Base-by-base conservation (phyloP, 495 filamentous ascomycete genomes). In the Ramalina intermedia region DNA sequence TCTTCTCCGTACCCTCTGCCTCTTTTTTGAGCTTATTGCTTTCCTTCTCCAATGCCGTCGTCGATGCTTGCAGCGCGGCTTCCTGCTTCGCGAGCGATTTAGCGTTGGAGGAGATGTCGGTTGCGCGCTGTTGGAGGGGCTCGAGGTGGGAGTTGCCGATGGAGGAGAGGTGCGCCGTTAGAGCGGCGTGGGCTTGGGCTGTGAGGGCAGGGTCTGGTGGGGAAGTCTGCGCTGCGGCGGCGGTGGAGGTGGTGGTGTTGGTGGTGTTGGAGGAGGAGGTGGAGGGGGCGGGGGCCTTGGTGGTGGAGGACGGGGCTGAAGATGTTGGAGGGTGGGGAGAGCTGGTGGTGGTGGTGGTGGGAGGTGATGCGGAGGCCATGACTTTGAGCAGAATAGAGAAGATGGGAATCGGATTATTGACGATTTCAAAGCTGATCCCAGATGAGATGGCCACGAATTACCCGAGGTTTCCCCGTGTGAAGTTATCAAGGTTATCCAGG, bases 91-190 rank as follows among this genome's bases (percentile, higher is more conserved):
- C 63, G 26, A 98, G 74, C 1, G 78, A 78, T 6, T 65, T 62
- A 2, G 78, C 69, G 68, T 95, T 96, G 18, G 63, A 58, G 63
- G 91, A 84, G 27, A 98, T 75, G 33, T 60, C 57, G 12, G 17
- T 64, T 6, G 85, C 87, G 56, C 89, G 86, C 29, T 77, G 71
- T 43, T 76, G 73, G 20, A 95, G 75, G 43, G 83, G 75, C 20
- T 71, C 61, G 66, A 88, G 81, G 53, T 74, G 75, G 47, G 72
- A 63, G 24, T 37, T 43, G 47, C 80, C 82, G 35, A 89, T 78
- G 62, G 84, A 81, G 58, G 71, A 69, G 41, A 91, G 80, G 6
- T 84, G 81, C n/a, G 84, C 84, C 17, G 80, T 74, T 60, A 94
- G 79, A 13, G 85, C 84, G 41, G 75, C 67, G 58, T 80, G 77